Evolutionary conservation across 2,329 filamentous ascomycete genomes (phyloP), one percentile per base, ranked within the genome.

Genomic region (Cladosporium colombiae): DNA sequence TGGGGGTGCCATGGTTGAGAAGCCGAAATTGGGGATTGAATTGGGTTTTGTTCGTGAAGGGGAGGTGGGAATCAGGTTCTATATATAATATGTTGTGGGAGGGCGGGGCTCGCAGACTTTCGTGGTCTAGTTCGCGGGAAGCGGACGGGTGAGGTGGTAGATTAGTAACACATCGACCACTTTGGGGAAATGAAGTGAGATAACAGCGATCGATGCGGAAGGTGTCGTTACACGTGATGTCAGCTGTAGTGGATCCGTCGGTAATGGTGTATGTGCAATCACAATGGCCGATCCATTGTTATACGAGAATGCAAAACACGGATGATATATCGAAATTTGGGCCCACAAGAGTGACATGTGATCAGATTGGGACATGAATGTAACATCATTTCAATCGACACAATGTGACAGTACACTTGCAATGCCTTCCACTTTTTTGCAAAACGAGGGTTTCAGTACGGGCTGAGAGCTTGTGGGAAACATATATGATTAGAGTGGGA

Each of bases 401-500:
- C 6, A 8, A 44, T 40, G 35, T 11, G 18, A 40, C 10, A 6
- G 14, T 40, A 44, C 18, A 14, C 37, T n/a, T 21, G 5, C 18
- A 21, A n/a, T n/a, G 7, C 37, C 2, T 21, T n/a, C 7, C 37
- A 44, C 6, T 44, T n/a, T 44, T 3, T 10, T 44, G 16, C 7
- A 10, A 44, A 44, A 10, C 37, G 37, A 40, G 35, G 6, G 18
- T 5, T 18, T 40, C 14, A 40, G 7, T n/a, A 44, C n/a, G 37
- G 10, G n/a, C 10, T 21, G 5, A 13, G 8, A 21, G 10, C n/a
- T 13, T 46, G n/a, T 46, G 40, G 40, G 14, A 46, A 46, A n/a
- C 40, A 46, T n/a, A 46, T 29, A 31, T 33, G 52, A 55, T 31
- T 55, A 55, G 52, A 55, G 52, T 55, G 52, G 52, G 52, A 55